phyloP scores from a whole-genome alignment of 495 filamentous ascomycete genomes.

The Paragyromitra xinjiangensis region DNA sequence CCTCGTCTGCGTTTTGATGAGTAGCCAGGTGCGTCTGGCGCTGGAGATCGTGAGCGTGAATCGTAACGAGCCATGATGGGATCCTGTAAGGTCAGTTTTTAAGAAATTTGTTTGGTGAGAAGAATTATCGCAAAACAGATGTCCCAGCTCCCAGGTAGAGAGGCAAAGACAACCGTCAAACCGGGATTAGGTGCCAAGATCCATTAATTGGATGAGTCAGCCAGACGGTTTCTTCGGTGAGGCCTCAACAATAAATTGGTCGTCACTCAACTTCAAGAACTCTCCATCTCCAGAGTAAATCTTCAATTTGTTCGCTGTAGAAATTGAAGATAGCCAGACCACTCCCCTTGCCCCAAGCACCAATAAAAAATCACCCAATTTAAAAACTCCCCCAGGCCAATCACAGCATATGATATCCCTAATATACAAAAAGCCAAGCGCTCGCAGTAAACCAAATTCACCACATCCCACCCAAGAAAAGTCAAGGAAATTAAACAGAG shows the following conservation, averaged over 20 bases:
- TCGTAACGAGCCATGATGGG: conserved; percentile 50
- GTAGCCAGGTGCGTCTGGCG: conserved; percentile 48
- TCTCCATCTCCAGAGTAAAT: neutral
- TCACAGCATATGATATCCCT: neutral
- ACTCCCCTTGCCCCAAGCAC: neutral
- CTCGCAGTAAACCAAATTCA: conserved; percentile 27
- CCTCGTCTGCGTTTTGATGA: conserved; percentile 52
- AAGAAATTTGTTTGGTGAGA: conserved; percentile 12
- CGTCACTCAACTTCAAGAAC: too few relatives aligned
- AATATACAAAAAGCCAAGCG: conserved; percentile 16
- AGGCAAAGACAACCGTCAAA: conserved; percentile 15
- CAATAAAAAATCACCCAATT: neutral
- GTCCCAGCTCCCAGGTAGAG: conserved; percentile 27
- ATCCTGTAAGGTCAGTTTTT: conserved; percentile 28
- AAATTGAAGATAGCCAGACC: neutral
- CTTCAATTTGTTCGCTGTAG: neutral
- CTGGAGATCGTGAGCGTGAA: conserved; percentile 56
- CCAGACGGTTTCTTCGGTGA: neutral
- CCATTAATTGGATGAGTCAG: conserved; percentile 25
- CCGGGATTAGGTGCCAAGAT: conserved; percentile 15
- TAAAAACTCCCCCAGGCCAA: neutral
- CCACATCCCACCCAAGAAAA: neutral
- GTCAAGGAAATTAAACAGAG: conserved; percentile 26
- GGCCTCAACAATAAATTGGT: neutral
- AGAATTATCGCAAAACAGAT: conserved; percentile 19